These are phyloP conservation scores for Gloeopeniophorella convolvens DNA, from an alignment of 768 basidiomycete species.

Conservation along the genomic window DNA sequence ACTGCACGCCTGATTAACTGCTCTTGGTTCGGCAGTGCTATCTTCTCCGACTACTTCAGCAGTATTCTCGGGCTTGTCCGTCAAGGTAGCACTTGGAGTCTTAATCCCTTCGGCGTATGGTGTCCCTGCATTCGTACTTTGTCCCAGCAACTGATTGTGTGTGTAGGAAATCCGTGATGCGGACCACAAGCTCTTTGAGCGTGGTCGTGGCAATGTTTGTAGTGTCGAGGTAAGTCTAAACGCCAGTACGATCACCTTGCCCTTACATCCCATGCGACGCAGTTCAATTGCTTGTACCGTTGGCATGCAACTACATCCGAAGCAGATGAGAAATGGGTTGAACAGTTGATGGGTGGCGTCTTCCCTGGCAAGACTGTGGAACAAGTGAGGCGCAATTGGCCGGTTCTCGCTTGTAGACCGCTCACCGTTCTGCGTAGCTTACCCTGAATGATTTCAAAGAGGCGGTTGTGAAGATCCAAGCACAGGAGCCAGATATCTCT, in stretches of 20 bases:
- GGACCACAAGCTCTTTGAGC: constrained; percentile 64
- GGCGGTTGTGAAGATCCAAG: constrained; percentile 35
- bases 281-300: constrained; percentile 85
- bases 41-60: constrained; percentile 83
- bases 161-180: constrained; percentile 55
- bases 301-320: constrained; percentile 79
- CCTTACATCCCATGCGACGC: not conserved
- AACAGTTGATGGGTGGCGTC: constrained; percentile 38
- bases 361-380: constrained; percentile 52
- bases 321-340: constrained; percentile 67
- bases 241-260: not conserved
- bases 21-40: constrained; percentile 69
- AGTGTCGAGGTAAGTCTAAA: constrained; percentile 59
- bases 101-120: constrained; percentile 65
- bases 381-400: constrained; percentile 17
- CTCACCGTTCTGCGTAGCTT: constrained; percentile 24
- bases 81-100: constrained; percentile 68
- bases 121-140: not conserved
- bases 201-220: constrained; percentile 75
- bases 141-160: not conserved
- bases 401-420: not conserved
- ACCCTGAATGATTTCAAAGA: constrained; percentile 45
- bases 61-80: constrained; percentile 74
- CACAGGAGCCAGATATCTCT: constrained; percentile 37
- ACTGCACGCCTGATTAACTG: constrained; percentile 73